Percentiles rank a stretch among this genome's conserved stretches.
Conservation (phyloP, 768 basidiomycete genomes). For the Cyclocybe aegerita region DNA sequence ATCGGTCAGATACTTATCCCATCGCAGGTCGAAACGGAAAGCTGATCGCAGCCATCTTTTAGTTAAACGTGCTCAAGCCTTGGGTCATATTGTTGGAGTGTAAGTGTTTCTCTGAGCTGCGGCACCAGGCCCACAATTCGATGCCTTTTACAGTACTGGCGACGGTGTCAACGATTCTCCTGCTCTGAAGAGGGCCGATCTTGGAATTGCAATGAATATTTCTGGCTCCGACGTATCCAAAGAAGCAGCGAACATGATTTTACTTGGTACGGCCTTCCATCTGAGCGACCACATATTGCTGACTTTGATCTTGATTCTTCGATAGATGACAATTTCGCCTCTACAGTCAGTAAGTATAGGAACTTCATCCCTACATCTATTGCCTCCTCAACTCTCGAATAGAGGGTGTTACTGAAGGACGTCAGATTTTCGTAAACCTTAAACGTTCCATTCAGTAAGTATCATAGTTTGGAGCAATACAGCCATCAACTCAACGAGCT, state of each 20-base stretch:
- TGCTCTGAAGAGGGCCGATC: slow-evolving; percentile 68
- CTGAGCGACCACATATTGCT: background rate
- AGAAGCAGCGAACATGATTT: slow-evolving; percentile 74
- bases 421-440: slow-evolving; percentile 68
- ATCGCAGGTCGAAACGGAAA: background rate
- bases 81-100: slow-evolving; percentile 74
- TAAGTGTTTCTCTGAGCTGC: slow-evolving; percentile 30
- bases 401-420: slow-evolving; percentile 71
- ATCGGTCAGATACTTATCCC: slow-evolving; percentile 44
- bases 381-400: background rate
- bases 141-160: slow-evolving; percentile 46
- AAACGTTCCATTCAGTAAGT: slow-evolving; percentile 69
- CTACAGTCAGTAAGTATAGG: slow-evolving; percentile 58
- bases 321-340: slow-evolving; percentile 70
- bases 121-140: background rate
- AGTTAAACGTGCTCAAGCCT: slow-evolving; percentile 72
- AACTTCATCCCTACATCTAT: background rate
- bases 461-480: background rate
- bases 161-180: slow-evolving; percentile 76
- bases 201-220: slow-evolving; percentile 76
- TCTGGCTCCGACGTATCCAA: slow-evolving; percentile 75
- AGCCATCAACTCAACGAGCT: background rate
- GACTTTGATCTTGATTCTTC: background rate
- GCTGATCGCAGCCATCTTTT: background rate
- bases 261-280: slow-evolving; percentile 43